Conservation (phyloP, 345 rosid species). For the Gynandropsis gynandra region DNA sequence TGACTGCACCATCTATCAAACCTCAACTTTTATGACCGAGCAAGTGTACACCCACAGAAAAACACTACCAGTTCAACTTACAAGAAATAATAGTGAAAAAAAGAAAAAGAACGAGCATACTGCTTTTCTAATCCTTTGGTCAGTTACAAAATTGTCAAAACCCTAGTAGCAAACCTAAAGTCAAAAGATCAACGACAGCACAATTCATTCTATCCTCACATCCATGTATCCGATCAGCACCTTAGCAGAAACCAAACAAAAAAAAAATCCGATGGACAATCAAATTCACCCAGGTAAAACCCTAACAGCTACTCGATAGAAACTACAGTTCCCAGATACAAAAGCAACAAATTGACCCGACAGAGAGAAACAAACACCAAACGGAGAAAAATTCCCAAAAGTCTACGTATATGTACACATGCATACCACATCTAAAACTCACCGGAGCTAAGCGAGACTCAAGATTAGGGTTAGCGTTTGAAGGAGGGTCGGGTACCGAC, state of each 20-base stretch:
- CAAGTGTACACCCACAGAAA: neutral
- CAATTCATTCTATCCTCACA: conserved; percentile 12
- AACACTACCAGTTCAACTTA: no score
- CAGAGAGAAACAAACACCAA: neutral
- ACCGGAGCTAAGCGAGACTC: conserved; percentile 54
- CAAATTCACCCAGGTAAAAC: neutral
- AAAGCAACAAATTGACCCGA: neutral
- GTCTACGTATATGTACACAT: no score
- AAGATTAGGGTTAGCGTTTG: conserved; percentile 42
- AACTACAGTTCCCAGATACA: neutral
- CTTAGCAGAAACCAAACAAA: conserved; percentile 1
- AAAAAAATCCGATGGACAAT: neutral
- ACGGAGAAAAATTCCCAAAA: neutral
- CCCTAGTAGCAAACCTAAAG: conserved; percentile 14
- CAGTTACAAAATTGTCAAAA: neutral
- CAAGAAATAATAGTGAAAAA: no score
- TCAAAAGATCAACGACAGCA: conserved; percentile 2
- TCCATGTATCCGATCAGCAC: neutral
- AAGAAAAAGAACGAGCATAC: no score
- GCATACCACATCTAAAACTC: conserved; percentile 16
- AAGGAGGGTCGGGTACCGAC: conserved; percentile 38
- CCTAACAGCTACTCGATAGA: neutral
- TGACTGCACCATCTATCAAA: neutral
- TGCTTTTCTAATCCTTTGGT: no score
- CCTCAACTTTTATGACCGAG: conserved; percentile 6